A percentile compares a stretch with the other conserved stretches of the same genome.
These are phyloP conservation scores for Calocybe gangraenosa DNA, from an alignment of 768 basidiomycete genomes.

Conservation along the genomic window DNA sequence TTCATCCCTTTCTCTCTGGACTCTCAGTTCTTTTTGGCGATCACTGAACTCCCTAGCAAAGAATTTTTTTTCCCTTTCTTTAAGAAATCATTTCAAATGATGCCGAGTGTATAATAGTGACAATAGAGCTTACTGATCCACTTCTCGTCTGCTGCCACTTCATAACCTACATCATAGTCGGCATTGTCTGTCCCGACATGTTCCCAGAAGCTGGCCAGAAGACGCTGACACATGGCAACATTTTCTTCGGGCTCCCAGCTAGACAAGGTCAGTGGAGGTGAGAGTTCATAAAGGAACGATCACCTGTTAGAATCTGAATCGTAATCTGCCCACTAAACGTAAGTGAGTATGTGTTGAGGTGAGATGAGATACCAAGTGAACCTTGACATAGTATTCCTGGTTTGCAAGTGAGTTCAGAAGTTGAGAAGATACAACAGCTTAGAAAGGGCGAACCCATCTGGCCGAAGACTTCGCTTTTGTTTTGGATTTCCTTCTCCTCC, in stretches of 20 bases:
- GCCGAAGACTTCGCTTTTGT: slow-evolving; percentile 26
- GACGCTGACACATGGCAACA: slow-evolving; percentile 49
- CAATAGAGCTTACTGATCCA: slow-evolving; percentile 56
- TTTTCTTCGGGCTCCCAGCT: slow-evolving; percentile 74
- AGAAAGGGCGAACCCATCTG: slow-evolving; percentile 49
- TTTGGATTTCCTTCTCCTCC: slow-evolving; percentile 17
- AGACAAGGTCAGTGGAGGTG: background rate
- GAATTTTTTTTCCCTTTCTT: slow-evolving; percentile 34
- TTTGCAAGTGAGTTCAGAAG: background rate
- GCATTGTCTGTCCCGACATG: slow-evolving; percentile 54
- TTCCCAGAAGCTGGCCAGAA: slow-evolving; percentile 62
- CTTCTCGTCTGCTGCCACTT: slow-evolving; percentile 32
- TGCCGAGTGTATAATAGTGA: slow-evolving; percentile 3
- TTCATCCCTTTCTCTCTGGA: slow-evolving; percentile 18
- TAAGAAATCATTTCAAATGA: background rate
- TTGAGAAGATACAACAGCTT: background rate
- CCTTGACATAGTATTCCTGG: slow-evolving; percentile 72
- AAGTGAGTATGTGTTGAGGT: slow-evolving; percentile 1
- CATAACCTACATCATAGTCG: slow-evolving; percentile 48
- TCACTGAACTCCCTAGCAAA: slow-evolving; percentile 29
- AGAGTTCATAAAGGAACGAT: slow-evolving; percentile 2
- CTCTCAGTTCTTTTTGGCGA: slow-evolving; percentile 16
- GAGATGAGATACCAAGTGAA: slow-evolving; percentile 1
- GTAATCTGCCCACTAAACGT: slow-evolving; percentile 63
- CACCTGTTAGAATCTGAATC: slow-evolving; percentile 54